Base-by-base conservation (phyloP, 2,329 filamentous ascomycete species). In the Hypoxylon sp. region DNA sequence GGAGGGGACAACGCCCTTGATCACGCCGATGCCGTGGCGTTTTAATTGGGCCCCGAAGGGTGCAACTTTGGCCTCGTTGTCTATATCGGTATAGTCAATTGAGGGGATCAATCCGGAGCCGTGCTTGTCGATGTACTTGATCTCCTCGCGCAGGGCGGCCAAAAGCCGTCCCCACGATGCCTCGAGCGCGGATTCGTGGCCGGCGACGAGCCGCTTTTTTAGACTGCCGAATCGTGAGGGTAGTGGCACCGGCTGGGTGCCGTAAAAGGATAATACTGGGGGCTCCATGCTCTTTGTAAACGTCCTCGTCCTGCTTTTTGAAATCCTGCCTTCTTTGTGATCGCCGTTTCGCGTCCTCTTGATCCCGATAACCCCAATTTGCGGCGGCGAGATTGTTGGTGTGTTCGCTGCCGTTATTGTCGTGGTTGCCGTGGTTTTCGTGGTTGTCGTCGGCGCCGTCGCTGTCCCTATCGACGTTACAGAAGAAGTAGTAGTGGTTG, bases 11-110 rank as follows among this genome's bases (percentile, higher is more conserved):
- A 91, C 90, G 71, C 88, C 88, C 62, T 89, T 86, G 27, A 93
- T 83, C 19, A 93, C 86, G 44, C 88, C 90, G 10, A 89, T 86
- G 57, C 90, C 91, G 46, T 89, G 86, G 73, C 89, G 88, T 72
- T 84, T 84, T 56, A 90, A 82, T 73, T 87, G 86, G 52, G 81
- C 80, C 57, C 81, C 83, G 76, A 92, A 92, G 1, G 84, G 80
- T 24, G 84, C 80, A 2, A 86, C 84, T 56, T 85, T 83, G 59
- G 82, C 79, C 2, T 80, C 71, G 73, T 84, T 77, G 66, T 82
- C 79, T 24, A 88, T 83, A 67, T 87, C 84, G 72, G 78, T 74
- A 68, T 85, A 88, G 64, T 87, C 84, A 59, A 89, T 86, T 17
- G 81, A 84, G 27, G 87, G 87, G 53, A 88, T 86, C n/a, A 88